Percentiles rank a stretch among this genome's conserved stretches.
Evolutionary conservation across 306 rosid genomes (phyloP).

Genomic region (Malus orientalis): DNA sequence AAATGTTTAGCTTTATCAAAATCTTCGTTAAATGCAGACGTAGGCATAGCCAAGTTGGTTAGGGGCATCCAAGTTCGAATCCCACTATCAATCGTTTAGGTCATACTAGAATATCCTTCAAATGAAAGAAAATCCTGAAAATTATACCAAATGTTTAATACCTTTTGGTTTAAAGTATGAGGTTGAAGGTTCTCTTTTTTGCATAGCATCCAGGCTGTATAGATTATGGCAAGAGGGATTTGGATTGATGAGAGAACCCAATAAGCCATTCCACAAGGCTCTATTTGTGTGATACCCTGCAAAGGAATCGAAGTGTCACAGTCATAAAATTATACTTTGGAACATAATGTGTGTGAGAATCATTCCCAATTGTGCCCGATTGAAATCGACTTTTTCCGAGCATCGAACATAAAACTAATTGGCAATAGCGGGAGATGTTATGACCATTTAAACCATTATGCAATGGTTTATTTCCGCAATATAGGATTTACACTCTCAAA

Average conservation of each 20-base stretch:
- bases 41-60: too few relatives aligned
- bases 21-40: background rate
- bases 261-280: slow-evolving; percentile 70
- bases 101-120: background rate
- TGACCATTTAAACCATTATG: too few relatives aligned
- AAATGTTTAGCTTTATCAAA: slow-evolving; percentile 1
- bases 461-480: too few relatives aligned
- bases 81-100: too few relatives aligned
- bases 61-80: too few relatives aligned
- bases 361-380: background rate
- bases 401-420: too few relatives aligned
- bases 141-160: background rate
- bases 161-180: slow-evolving; percentile 37
- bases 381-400: background rate
- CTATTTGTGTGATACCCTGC: slow-evolving; percentile 60
- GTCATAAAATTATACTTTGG: background rate
- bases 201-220: slow-evolving; percentile 57
- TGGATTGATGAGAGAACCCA: slow-evolving; percentile 74
- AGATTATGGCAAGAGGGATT: slow-evolving; percentile 65
- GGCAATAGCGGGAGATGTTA: too few relatives aligned
- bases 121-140: background rate
- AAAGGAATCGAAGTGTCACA: slow-evolving; percentile 6
- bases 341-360: background rate
- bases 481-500: too few relatives aligned
- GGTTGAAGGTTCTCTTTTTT: slow-evolving; percentile 40